Evolutionary conservation across 2,329 filamentous ascomycete genomes (phyloP), one percentile per base, ranked within the genome.

Genomic region (Aspergillus ustus): DNA sequence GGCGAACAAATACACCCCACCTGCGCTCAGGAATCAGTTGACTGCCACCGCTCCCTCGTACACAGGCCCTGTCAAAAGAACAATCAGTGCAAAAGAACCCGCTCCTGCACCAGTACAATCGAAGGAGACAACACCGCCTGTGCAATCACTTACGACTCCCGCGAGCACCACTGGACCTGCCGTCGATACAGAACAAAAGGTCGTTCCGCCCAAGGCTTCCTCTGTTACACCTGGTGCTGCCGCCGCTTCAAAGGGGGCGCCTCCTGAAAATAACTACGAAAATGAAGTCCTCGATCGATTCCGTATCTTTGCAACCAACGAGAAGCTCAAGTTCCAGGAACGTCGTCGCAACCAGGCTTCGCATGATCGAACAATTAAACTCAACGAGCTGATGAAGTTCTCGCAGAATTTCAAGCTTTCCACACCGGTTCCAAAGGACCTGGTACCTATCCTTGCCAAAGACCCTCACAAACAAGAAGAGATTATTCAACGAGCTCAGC

Each of bases 371-470:
- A 92, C 93, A 67, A 88, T 95, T 66, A 97, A 96, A 77, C 78
- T 99, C 64, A 96, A 92, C 62, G 95, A 99, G 78, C 80, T 99
- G 61, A 96, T 95, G 83, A 97, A 94, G 73, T 99, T 99, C 77
- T 92, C 95, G 1, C 87, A 89, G 68, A 95, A 87, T 73, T 99
- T 99, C 83, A 98, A 98, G 80, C 85, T 99, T 19, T 90, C 91
- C 53, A 97, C 94, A 2, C 93, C 93, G 6, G 93, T 99, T 11
- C 95, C 95, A 1, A 89, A 87, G 55, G 95, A 99, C 76, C 80
- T 99, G 40, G 93, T 99, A 29, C 90, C 92, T 1, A 99, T 99
- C 67, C 90, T 99, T 63, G 94, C 95, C 61, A 99, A 98, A 75
- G 95, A 99, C 73, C 93, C 93, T n/a, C 85, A 83, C 50, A 99